These are phyloP conservation scores for Elongisporangium undulatum DNA, from an alignment of 352 stramenopile species.

Conservation along the genomic window DNA sequence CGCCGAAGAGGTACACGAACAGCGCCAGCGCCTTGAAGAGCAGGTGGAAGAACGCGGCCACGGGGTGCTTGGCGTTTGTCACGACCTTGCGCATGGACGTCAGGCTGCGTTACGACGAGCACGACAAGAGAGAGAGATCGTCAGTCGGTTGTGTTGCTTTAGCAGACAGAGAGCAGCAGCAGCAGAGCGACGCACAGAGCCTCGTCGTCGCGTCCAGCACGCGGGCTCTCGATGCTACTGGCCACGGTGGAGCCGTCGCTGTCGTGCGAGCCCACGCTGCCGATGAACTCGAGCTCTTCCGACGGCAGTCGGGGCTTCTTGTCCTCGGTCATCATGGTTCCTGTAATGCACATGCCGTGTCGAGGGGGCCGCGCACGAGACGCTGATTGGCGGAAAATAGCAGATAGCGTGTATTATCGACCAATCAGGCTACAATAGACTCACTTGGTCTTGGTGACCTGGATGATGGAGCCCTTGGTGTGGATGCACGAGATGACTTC, in stretches of 20 bases:
- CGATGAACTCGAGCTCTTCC: slow-evolving; percentile 80
- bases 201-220: slow-evolving; percentile 37
- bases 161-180: not conserved
- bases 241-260: slow-evolving; percentile 7
- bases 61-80: slow-evolving; percentile 88
- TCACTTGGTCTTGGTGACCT: slow-evolving; percentile 79
- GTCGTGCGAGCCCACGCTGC: slow-evolving; percentile 32
- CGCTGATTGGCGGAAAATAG: slow-evolving; percentile 21
- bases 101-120: slow-evolving; percentile 37
- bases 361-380: not conserved
- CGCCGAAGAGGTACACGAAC: slow-evolving; percentile 94
- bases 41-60: slow-evolving; percentile 95
- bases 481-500: slow-evolving; percentile 89
- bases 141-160: not conserved
- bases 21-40: slow-evolving; percentile 95
- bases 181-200: slow-evolving; percentile 42
- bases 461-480: slow-evolving; percentile 82
- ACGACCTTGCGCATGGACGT: slow-evolving; percentile 67
- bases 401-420: not conserved
- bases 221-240: slow-evolving; percentile 3
- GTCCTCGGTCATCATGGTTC: slow-evolving; percentile 58
- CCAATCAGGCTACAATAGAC: slow-evolving; percentile 5
- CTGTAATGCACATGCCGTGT: too few relatives aligned
- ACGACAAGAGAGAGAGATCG: not conserved
- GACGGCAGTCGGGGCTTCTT: slow-evolving; percentile 34